A percentile compares a stretch with the other conserved stretches of the same genome.
Evolutionary conservation across 495 filamentous ascomycete genomes (phyloP).

Genomic region (Tricharina praecox): DNA sequence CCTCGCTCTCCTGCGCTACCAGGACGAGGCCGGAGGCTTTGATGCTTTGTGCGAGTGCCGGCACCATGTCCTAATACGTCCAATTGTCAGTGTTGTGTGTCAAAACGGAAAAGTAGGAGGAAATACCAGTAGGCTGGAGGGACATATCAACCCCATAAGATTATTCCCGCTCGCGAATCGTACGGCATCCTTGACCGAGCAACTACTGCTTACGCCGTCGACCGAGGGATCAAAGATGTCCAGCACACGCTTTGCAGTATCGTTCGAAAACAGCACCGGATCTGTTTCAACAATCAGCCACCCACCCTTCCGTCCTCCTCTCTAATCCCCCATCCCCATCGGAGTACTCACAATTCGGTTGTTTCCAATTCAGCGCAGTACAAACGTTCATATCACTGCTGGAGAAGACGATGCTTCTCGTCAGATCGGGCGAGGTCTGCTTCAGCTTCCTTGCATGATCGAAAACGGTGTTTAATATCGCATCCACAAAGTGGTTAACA

Average conservation of each 20-base stretch:
- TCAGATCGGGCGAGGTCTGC: constrained; percentile 46
- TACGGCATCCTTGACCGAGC: constrained; percentile 86
- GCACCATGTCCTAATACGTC: constrained; percentile 59
- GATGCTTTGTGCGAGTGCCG: constrained; percentile 77
- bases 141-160: constrained; percentile 91
- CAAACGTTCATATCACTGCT: constrained; percentile 80
- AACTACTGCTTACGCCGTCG: constrained; percentile 45
- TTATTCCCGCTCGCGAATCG: constrained; percentile 89
- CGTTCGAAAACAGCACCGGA: constrained; percentile 81
- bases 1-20: constrained; percentile 53
- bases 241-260: constrained; percentile 29
- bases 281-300: too few relatives aligned
- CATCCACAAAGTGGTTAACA: constrained; percentile 71
- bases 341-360: constrained; percentile 60
- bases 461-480: constrained; percentile 69
- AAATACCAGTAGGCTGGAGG: constrained; percentile 65
- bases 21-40: constrained; percentile 86
- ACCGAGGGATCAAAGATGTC: constrained; percentile 32
- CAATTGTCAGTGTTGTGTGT: not conserved
- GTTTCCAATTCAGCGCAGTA: constrained; percentile 93
- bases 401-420: constrained; percentile 78
- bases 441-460: constrained; percentile 69
- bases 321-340: too few relatives aligned
- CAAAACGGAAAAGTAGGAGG: not conserved
- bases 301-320: too few relatives aligned